These are phyloP conservation scores for Lepidium campestre DNA, from an alignment of 441 rosid species.

Conservation along the genomic window DNA sequence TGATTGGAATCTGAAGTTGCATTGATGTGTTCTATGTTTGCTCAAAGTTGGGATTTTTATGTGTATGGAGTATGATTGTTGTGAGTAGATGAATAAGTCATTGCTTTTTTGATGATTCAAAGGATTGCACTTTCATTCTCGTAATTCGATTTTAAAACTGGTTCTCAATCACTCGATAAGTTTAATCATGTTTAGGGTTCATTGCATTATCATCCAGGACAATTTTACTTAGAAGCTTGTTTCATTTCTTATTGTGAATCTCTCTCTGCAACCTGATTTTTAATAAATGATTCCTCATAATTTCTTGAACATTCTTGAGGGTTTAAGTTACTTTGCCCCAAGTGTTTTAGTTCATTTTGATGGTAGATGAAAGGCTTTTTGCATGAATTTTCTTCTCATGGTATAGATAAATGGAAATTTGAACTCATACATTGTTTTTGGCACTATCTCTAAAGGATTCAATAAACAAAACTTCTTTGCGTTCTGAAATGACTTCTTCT, in stretches of 20 bases:
- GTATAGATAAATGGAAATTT: neutral
- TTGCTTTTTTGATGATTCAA: neutral
- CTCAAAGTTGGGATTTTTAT: neutral
- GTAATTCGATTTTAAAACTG: neutral
- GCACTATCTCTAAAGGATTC: neutral
- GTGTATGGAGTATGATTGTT: neutral
- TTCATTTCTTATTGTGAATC: neutral
- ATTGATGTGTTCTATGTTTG: neutral
- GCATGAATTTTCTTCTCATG: neutral
- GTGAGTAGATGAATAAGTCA: neutral
- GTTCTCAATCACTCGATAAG: neutral
- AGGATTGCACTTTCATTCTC: neutral
- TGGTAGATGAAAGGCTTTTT: neutral
- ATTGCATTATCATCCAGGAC: neutral
- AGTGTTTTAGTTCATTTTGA: neutral
- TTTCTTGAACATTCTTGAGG: neutral
- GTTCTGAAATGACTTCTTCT: too few species aligned
- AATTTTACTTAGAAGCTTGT: neutral
- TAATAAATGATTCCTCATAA: too few species aligned
- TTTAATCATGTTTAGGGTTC: neutral
- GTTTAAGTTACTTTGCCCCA: neutral
- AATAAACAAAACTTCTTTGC: neutral
- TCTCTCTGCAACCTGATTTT: neutral
- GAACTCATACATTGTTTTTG: neutral
- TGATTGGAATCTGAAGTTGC: neutral